Percentiles rank a stretch among this genome's conserved stretches.
These are phyloP conservation scores for Colletotrichum acutatum DNA, from an alignment of 2,329 filamentous ascomycete species.

Conservation along the genomic window DNA sequence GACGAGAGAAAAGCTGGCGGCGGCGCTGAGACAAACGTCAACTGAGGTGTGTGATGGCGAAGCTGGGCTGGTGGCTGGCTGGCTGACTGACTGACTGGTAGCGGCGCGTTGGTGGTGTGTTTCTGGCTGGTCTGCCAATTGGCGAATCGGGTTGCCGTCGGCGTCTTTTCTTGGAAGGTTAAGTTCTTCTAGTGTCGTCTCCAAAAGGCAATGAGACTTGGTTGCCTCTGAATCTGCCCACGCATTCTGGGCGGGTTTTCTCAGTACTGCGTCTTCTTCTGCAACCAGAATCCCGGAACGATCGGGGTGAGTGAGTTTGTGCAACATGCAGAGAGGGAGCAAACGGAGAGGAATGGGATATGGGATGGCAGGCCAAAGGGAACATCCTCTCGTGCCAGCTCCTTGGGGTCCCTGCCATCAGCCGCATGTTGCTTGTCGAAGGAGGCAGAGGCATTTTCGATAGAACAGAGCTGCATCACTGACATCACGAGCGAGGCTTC, in stretches of 20 bases:
- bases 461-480: background rate
- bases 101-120: background rate
- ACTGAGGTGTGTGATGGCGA: constrained; percentile 12
- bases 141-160: background rate
- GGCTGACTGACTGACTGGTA: constrained; percentile 3
- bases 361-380: constrained; percentile 14
- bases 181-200: background rate
- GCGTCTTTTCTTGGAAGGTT: background rate
- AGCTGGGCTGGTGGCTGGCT: constrained; percentile 4
- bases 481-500: constrained; percentile 20
- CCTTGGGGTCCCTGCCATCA: background rate
- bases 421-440: background rate
- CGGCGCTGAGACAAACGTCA: constrained; percentile 17
- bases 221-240: background rate
- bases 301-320: background rate
- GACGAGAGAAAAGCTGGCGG: background rate
- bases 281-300: constrained; percentile 1
- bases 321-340: background rate
- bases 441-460: background rate
- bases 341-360: constrained; percentile 12
- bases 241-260: background rate
- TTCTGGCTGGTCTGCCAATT: background rate
- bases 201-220: background rate
- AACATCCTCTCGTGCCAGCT: background rate
- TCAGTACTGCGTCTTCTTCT: background rate